Base-by-base conservation (phyloP, 768 basidiomycete species). In the Auricularia auricula-judae region DNA sequence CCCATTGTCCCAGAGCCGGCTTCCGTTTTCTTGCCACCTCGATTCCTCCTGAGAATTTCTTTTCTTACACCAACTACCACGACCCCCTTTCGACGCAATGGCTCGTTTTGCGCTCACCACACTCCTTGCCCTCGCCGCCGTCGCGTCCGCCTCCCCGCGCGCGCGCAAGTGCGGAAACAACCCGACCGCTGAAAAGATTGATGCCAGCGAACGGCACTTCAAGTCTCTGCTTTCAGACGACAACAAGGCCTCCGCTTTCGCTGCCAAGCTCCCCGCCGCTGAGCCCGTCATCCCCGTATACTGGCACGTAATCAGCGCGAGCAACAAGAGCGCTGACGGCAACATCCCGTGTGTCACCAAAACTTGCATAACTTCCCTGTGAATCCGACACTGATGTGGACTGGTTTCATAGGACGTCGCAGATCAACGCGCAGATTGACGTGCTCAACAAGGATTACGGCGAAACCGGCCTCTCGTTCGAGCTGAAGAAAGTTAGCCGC, bases 361-460 rank as follows among this genome's bases (percentile, higher is more conserved):
- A 29, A 29, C 29, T 29, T 29, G 29, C 29, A 29, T 2, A 29
- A 29, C 29, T 29, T 29, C 29, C 29, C 29, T 29, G 29, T 29
- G 29, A 29, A 29, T 29, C 2, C 29, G 2, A 29, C 29, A 29
- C 29, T 29, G 29, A 29, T 29, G 29, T 29, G 29, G 29, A 29
- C 29, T 14, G 8, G 7, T 42, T 14, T 7, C 8, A 14, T 14
- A 42, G 39, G 39, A 42, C 47, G 21, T 63, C 63, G 21, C 69
- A 70, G 58, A 78, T 84, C 60, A 33, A 63, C 12, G 73, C 74
- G 51, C 75, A 81, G 72, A 82, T 84, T 66, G 65, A 65, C 14
- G 76, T 74, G 21, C 65, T 82, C 64, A 82, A 82, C 68, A 35
- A 65, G 4, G 80, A 75, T 44, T 84, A 80, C 68, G 65, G 72